Base-by-base conservation (phyloP, 768 basidiomycete species). In the Phanerochaete carnosa region DNA sequence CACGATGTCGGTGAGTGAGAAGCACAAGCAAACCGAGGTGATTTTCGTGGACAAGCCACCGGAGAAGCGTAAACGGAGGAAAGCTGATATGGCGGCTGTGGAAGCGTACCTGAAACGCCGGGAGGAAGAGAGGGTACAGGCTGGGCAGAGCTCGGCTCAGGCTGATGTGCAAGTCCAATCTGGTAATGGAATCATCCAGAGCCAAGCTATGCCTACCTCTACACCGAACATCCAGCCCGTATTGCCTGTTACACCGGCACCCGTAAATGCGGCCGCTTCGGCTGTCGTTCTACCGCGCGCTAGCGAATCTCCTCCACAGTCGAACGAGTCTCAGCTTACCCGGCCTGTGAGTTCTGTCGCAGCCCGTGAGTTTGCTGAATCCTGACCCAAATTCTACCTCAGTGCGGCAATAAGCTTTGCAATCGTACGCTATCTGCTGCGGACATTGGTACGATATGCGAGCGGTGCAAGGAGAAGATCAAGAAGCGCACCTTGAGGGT, bases 401-500 rank as follows among this genome's bases (percentile, higher is more conserved):
- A 58, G 7, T 75, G 74, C 47, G 62, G 59, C 22, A 77, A 73
- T 54, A 78, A 77, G 62, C 63, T 68, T 6, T 83, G 82, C 64
- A 71, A 62, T 53, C 78, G 81, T 1, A 57, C 62, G 11, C 59
- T 83, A 2, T 63, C 74, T 6, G 26, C 54, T 6, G 65, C 65
- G 26, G 35, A 64, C 8, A 15, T 52, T 0, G 74, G 75, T 23
- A 68, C 70, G 6, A 60, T 82, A 35, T 84, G 82, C 61, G 76
- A 76, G 15, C 76, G 74, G 46, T 83, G 83, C 64, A 75, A 73
- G 61, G 45, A 68, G 29, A 74, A 75, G 39, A 70, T 83, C 57
- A 83, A 79, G 75, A 80, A 75, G 64, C 76, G 73, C 22, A 76
- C 77, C 64, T 75, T 70, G 37, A 76, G 74, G 69, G 72, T 75